Conservation (phyloP, 768 basidiomycete species). For the Lentinus brumalis region DNA sequence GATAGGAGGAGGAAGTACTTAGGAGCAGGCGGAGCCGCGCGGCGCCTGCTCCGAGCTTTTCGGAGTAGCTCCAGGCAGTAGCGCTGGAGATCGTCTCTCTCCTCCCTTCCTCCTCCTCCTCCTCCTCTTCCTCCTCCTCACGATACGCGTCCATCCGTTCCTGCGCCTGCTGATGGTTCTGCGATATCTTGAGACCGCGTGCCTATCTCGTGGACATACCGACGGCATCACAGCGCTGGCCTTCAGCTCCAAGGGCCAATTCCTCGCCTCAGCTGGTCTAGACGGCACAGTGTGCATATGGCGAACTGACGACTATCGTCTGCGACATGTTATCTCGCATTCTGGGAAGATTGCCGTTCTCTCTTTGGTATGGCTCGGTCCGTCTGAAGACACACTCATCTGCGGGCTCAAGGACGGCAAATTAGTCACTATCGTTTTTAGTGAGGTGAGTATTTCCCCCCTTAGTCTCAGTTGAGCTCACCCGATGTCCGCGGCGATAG, state of each 20-base stretch:
- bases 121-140: too few species aligned
- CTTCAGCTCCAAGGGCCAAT: constrained; percentile 3
- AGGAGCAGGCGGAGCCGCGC: too few species aligned
- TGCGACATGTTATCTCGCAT: background rate
- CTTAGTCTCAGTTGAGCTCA: too few species aligned
- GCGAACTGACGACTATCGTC: background rate
- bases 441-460: background rate
- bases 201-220: background rate
- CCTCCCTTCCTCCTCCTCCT: too few species aligned
- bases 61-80: too few species aligned
- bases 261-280: constrained; percentile 4
- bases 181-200: background rate
- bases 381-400: background rate
- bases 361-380: background rate
- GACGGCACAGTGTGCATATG: constrained; percentile 10
- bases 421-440: background rate
- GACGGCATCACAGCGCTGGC: background rate
- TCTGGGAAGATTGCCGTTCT: background rate
- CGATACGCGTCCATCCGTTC: too few species aligned
- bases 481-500: background rate
- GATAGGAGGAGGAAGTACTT: too few species aligned
- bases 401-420: constrained; percentile 14
- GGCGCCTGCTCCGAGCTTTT: too few species aligned
- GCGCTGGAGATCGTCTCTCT: too few species aligned
- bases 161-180: constrained; percentile 6